These are phyloP conservation scores for Anthoceros angustus DNA, from an alignment of 225 moss, liverwort and hornwort genomes.

Conservation along the genomic window DNA sequence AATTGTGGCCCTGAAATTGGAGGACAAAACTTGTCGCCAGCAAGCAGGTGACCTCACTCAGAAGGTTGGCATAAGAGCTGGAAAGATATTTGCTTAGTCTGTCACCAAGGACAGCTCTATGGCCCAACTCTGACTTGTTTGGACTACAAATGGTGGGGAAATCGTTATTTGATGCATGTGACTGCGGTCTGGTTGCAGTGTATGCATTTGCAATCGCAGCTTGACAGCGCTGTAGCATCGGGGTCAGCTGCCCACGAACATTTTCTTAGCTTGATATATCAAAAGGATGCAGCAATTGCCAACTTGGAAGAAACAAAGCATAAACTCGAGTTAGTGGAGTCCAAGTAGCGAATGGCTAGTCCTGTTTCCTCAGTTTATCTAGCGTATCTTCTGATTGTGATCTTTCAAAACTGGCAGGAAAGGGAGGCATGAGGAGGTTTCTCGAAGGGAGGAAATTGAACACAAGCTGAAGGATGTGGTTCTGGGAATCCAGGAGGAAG, in stretches of 20 bases:
- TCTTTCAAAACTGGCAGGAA: not conserved
- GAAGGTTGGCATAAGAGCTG: not conserved
- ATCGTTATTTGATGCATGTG: not conserved
- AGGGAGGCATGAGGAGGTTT: not conserved
- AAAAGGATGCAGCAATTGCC: not conserved
- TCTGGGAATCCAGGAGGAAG: not conserved
- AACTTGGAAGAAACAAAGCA: not conserved
- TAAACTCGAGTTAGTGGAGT: not conserved
- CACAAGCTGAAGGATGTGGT: not conserved
- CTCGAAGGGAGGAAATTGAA: not conserved
- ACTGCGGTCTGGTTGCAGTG: not conserved
- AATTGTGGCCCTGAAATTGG: not conserved
- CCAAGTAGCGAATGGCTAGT: not conserved
- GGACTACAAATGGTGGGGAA: not conserved
- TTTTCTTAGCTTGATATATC: not conserved
- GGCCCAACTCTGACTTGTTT: not conserved
- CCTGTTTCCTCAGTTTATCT: not conserved
- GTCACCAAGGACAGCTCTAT: not conserved
- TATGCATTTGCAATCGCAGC: not conserved
- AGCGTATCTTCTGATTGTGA: constrained; percentile 1
- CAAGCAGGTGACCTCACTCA: constrained; percentile 5
- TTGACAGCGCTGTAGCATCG: not conserved
- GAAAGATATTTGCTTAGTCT: not conserved
- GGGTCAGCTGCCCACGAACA: not conserved
- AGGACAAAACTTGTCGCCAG: not conserved